Evolutionary conservation across 495 filamentous ascomycete genomes (phyloP), one percentile per base, ranked within the genome.

Genomic region (Podospora appendiculata): DNA sequence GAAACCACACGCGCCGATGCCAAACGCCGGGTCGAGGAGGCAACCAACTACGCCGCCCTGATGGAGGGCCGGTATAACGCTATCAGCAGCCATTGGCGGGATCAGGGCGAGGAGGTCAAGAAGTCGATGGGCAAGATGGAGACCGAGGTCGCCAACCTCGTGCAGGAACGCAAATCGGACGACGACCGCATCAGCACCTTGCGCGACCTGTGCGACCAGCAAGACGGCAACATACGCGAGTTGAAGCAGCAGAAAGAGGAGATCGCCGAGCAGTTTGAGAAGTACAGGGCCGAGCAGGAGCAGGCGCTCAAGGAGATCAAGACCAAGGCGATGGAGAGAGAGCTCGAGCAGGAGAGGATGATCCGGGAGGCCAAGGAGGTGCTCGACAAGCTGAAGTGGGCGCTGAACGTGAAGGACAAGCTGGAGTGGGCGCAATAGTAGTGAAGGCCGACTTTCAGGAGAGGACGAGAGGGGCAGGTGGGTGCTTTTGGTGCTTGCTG

Each of bases 41-140:
- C 81, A 19, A 78, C 72, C 45, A 77, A 80, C 46, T 70, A 80
- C 45, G 77, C 81, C 44, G 56, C 68, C 36, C 52, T 78, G 43
- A 70, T 77, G 66, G 78, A 81, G 56, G 67, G 75, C 16, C 79
- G 88, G 52, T 90, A 91, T 59, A 86, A 90, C 16, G 80, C 85
- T 5, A 76, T 94, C 43, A 74, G 79, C 32, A 79, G 76, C 36
- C 76, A 86, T 54, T 87, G 82, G 81, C 78, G 70, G 52, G 73
- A 82, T 12, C 75, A 86, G 51, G 79, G 81, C n/a, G 80, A 77
- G n/a, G 76, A 76, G 52, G 81, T 84, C 48, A 62, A 71, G 57
- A 66, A 70, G 43, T 61, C 70, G 39, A 72, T 81, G 46, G 70
- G 74, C 48, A 78, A 74, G 47, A 77, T 90, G 55, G 70, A 78